Percentiles rank a stretch among this genome's conserved stretches.
Conservation (phyloP, 768 basidiomycete species). For the Boletus rex-veris region DNA sequence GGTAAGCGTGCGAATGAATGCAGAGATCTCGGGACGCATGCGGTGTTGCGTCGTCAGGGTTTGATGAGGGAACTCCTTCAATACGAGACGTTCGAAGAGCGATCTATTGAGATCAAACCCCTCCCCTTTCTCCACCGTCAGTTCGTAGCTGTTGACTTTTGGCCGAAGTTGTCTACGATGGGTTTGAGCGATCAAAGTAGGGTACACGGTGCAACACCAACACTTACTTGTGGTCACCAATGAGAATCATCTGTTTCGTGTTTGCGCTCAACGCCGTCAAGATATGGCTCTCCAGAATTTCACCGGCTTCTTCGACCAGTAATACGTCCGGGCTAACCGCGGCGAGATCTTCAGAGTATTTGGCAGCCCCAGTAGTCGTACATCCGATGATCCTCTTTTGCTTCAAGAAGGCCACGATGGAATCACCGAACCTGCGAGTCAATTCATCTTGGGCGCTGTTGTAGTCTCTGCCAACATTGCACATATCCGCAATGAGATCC, state of each 20-base stretch:
- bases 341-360: constrained; percentile 48
- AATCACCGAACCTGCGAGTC: constrained; percentile 35
- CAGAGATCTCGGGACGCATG: constrained; percentile 75
- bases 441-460: constrained; percentile 39
- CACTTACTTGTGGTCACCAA: constrained; percentile 68
- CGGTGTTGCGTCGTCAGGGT: constrained; percentile 59
- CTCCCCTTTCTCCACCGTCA: constrained; percentile 69
- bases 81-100: constrained; percentile 65
- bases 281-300: constrained; percentile 68
- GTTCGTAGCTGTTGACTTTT: constrained; percentile 61
- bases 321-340: constrained; percentile 49
- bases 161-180: constrained; percentile 61
- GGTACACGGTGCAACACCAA: background rate
- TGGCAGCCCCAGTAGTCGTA: constrained; percentile 70
- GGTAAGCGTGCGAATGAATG: constrained; percentile 56
- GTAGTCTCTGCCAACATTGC: constrained; percentile 36
- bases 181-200: background rate
- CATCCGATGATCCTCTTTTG: constrained; percentile 61
- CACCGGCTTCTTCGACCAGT: constrained; percentile 71
- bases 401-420: constrained; percentile 35
- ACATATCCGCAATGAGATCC: constrained; percentile 35
- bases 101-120: constrained; percentile 67
- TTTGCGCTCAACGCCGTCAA: constrained; percentile 51
- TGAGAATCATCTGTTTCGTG: constrained; percentile 58
- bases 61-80: constrained; percentile 58